A percentile compares a stretch with the other conserved stretches of the same genome.
These are phyloP conservation scores for Apophysomyces ossiformis DNA, from an alignment of 371 early-diverging fungal species.

Conservation along the genomic window DNA sequence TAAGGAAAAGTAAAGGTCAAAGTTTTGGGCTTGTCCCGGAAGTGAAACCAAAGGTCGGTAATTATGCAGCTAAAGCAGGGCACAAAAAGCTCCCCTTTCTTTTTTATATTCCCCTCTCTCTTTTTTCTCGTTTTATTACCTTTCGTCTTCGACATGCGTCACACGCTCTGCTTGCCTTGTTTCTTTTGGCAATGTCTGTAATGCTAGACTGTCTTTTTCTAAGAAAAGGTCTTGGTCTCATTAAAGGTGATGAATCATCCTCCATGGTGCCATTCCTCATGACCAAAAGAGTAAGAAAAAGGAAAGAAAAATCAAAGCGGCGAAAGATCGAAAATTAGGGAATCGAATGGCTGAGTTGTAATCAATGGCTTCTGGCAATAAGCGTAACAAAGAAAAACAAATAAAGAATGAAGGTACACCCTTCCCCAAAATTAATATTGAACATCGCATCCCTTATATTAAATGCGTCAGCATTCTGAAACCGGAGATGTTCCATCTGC, in stretches of 20 bases:
- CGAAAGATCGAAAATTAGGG: slow-evolving; percentile 11
- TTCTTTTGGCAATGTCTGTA: slow-evolving; percentile 36
- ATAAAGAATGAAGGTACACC: too few relatives aligned
- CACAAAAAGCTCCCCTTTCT: slow-evolving; percentile 1
- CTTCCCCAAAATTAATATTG: too few relatives aligned
- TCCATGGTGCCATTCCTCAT: slow-evolving; percentile 8
- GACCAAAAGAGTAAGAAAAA: neutral
- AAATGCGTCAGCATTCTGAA: neutral
- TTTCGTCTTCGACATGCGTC: slow-evolving; percentile 56
- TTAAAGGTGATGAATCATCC: neutral
- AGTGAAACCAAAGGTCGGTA: slow-evolving; percentile 42
- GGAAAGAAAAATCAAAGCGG: slow-evolving; percentile 5
- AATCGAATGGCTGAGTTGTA: slow-evolving; percentile 1
- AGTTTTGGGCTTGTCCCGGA: neutral
- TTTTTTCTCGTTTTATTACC: slow-evolving; percentile 20
- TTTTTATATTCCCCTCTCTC: neutral
- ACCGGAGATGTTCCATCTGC: neutral
- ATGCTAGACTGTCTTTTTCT: slow-evolving; percentile 32
- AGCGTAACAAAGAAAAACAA: neutral
- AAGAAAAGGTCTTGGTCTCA: slow-evolving; percentile 1
- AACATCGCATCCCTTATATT: too few relatives aligned
- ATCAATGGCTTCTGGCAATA: neutral
- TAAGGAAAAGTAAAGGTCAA: too few relatives aligned
- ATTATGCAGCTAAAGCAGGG: slow-evolving; percentile 16
- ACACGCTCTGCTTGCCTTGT: slow-evolving; percentile 53